Conservation (phyloP, 495 filamentous ascomycete species). For the Penicillium soppii region DNA sequence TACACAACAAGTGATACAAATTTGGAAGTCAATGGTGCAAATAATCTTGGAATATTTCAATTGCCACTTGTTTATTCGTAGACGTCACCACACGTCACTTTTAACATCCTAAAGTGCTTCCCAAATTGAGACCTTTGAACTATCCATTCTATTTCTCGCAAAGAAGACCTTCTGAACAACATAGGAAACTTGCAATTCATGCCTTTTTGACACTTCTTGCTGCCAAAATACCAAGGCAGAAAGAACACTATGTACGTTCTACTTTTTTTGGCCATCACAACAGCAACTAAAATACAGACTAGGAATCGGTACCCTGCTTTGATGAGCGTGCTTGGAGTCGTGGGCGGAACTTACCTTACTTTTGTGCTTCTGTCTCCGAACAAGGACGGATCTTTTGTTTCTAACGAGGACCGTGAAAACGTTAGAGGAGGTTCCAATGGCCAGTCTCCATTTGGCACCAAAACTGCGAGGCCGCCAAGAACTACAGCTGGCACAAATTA, state of each 20-base stretch:
- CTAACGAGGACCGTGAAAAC: slow-evolving; percentile 13
- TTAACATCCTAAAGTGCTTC: too few relatives aligned
- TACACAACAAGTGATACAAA: too few relatives aligned
- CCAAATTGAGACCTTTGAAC: too few relatives aligned
- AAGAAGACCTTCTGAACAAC: too few relatives aligned
- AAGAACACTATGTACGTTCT: too few relatives aligned
- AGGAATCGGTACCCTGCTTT: background rate
- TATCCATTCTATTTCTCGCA: too few relatives aligned
- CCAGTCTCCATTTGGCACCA: slow-evolving; percentile 1
- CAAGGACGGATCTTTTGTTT: slow-evolving; percentile 12
- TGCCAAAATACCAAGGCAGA: background rate
- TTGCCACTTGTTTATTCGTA: too few relatives aligned
- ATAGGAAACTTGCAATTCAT: too few relatives aligned
- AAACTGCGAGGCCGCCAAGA: slow-evolving; percentile 4
- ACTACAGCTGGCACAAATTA: background rate
- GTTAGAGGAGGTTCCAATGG: slow-evolving; percentile 4
- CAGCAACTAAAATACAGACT: background rate
- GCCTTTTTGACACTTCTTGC: background rate
- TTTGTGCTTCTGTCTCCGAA: slow-evolving; percentile 8
- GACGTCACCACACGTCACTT: too few relatives aligned
- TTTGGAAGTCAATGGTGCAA: too few relatives aligned
- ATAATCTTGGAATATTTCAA: too few relatives aligned
- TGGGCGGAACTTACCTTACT: background rate
- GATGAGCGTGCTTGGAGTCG: background rate
- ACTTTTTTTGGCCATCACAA: background rate